phyloP scores from a whole-genome alignment of 2,329 filamentous ascomycete genomes.

The Colletotrichum gloeosporioides region DNA sequence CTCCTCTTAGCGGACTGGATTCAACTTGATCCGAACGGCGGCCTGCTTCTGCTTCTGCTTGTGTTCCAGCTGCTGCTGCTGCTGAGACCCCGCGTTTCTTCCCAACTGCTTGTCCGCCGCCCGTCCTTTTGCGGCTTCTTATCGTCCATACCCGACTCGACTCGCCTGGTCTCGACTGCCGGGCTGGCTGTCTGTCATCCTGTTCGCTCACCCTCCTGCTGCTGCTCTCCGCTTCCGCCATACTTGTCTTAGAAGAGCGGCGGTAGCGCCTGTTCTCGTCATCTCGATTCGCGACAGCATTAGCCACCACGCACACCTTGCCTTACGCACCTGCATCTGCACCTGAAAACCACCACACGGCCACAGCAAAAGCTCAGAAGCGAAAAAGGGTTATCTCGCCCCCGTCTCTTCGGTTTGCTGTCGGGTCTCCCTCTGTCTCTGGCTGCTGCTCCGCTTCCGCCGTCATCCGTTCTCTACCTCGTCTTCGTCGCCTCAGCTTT shows the following conservation, averaged over 20 bases:
- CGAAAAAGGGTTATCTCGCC: background rate
- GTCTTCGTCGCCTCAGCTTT: background rate
- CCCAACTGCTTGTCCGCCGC: background rate
- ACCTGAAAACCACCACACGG: background rate
- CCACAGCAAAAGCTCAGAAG: background rate
- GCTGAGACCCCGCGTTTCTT: conserved; percentile 11
- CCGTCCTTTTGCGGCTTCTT: background rate
- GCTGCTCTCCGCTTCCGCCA: background rate
- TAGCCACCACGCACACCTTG: background rate
- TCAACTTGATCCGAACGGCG: background rate
- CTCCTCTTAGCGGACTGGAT: background rate
- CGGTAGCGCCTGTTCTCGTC: conserved; percentile 11
- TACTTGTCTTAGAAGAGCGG: conserved; percentile 10
- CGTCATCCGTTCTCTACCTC: conserved; percentile 11
- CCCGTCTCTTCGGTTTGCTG: background rate
- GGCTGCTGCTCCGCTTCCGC: conserved; percentile 7
- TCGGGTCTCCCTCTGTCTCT: background rate
- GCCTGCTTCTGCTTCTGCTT: background rate
- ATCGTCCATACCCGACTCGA: background rate
- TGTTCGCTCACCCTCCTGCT: background rate
- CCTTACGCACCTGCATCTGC: background rate
- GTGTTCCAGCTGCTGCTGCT: background rate
- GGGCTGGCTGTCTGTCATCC: background rate
- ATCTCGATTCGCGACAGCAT: conserved; percentile 15
- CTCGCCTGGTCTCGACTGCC: background rate